Evolutionary conservation across 192 early-diverging fungal genomes (phyloP), one percentile per base, ranked within the genome.

Genomic region (Backusella mclennaniae): DNA sequence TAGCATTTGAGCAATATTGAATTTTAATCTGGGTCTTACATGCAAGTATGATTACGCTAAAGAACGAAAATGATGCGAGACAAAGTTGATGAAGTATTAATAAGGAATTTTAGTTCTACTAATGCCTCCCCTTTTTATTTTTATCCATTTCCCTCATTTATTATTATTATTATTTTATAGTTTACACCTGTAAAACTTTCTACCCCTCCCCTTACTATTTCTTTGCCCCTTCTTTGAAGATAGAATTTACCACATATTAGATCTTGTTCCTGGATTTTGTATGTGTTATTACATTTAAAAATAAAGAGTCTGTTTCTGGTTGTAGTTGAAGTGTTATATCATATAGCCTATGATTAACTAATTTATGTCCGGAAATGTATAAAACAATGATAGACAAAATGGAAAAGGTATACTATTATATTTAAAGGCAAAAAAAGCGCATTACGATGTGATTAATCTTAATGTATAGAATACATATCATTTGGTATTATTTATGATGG

Each of bases 51-150:
- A 63, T 63, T 63, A 63, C 56, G 56, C 56, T 63, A 29, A 63
- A 26, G 56, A 63, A 63, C 56, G 56, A 63, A 63, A 63, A 63
- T 63, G 56, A 63, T 63, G 56, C 56, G 56, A 63, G 56, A 14
- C 23, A 29, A 63, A 63, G 3, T 29, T 12, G 53, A 63, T 63
- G 23, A 63, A 29, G 56, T 29, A n/a, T 63, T 63, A 63, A 63
- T 63, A 26, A 63, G 56, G 56, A 63, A 63, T 63, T 63, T 29
- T 63, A 63, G 56, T 29, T 63, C 26, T 63, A 63, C 23, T 29
- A 63, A 63, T 23, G 23, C 8, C 12, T 29, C 56, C 23, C 21
- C 31, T 46, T 35, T 7, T n/a, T 49, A 49, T 49, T 49, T 49
- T n/a, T 49, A 49, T 39, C 38, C n/a, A 49, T 49, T 49, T 49